A percentile compares a stretch with the other conserved stretches of the same genome.
Conservation (phyloP, 1,284 basidiomycete genomes). For the Pseudozyma pruni region DNA sequence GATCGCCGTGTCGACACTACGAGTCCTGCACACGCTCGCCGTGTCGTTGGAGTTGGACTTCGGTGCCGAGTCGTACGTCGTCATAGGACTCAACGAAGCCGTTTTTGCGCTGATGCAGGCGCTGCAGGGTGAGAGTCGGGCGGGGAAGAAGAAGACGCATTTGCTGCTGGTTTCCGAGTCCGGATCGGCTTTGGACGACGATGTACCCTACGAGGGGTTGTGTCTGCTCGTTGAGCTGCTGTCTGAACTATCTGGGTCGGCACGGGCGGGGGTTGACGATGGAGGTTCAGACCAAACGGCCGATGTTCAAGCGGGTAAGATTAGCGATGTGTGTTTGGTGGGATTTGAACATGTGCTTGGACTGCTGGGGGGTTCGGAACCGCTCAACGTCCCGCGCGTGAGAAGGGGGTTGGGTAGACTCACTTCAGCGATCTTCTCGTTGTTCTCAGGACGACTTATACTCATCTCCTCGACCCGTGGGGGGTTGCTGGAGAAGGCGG, state of each 20-base stretch:
- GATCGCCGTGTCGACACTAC: slow-evolving; percentile 36
- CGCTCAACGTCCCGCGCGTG: slow-evolving; percentile 39
- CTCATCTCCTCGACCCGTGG: slow-evolving; percentile 9
- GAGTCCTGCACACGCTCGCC: slow-evolving; percentile 38
- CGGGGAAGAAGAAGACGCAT: slow-evolving; percentile 37
- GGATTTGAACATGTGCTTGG: slow-evolving; percentile 48
- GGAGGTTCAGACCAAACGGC: slow-evolving; percentile 13
- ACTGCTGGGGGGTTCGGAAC: slow-evolving; percentile 23
- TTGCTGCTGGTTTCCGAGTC: slow-evolving; percentile 21
- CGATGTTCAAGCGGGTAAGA: slow-evolving; percentile 24
- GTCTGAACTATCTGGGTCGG: slow-evolving; percentile 33
- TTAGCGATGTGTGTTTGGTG: slow-evolving; percentile 47
- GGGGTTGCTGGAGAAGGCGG: slow-evolving; percentile 20
- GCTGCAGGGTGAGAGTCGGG: slow-evolving; percentile 20
- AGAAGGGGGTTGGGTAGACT: slow-evolving; percentile 37
- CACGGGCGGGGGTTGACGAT: slow-evolving; percentile 40
- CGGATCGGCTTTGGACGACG: slow-evolving; percentile 49
- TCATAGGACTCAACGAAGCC: slow-evolving; percentile 36
- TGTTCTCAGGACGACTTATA: slow-evolving; percentile 34
- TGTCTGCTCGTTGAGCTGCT: slow-evolving; percentile 47
- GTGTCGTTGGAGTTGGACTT: slow-evolving; percentile 43
- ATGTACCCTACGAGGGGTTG: slow-evolving; percentile 53
- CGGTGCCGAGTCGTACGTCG: slow-evolving; percentile 38
- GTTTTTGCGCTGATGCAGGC: slow-evolving; percentile 38
- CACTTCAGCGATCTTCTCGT: slow-evolving; percentile 21